These are phyloP conservation scores for Trichoderma asperellum DNA, from an alignment of 2,329 filamentous ascomycete genomes.

Conservation along the genomic window DNA sequence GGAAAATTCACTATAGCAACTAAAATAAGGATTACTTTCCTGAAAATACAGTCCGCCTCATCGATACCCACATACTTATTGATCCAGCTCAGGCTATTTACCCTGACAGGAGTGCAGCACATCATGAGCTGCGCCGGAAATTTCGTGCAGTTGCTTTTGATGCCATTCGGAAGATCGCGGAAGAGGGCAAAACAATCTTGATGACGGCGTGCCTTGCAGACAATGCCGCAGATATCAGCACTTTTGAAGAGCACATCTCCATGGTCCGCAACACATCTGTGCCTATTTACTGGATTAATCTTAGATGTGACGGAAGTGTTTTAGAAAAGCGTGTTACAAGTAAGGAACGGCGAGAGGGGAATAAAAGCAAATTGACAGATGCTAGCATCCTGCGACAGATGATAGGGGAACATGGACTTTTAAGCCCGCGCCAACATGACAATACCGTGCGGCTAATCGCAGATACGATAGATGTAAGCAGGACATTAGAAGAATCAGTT, in stretches of 20 bases:
- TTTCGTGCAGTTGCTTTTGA: background rate
- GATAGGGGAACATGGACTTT: background rate
- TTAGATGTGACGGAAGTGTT: background rate
- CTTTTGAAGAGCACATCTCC: background rate
- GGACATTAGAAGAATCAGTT: too few species aligned
- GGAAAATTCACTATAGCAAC: background rate
- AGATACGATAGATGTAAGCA: background rate
- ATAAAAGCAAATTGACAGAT: background rate
- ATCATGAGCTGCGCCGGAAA: background rate
- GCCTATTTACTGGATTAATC: background rate
- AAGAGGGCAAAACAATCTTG: background rate
- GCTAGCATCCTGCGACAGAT: background rate
- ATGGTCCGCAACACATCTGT: background rate
- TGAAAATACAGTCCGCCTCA: background rate
- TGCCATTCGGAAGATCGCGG: background rate
- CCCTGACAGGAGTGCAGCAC: background rate
- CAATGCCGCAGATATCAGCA: background rate
- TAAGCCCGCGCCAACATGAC: background rate
- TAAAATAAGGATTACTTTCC: background rate
- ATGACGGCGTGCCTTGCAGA: background rate
- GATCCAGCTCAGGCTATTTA: background rate
- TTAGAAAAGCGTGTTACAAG: background rate
- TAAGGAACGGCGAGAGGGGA: background rate
- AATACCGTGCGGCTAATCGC: background rate
- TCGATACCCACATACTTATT: background rate